A percentile compares a stretch with the other conserved stretches of the same genome.
Conservation (phyloP, 116 monocot genomes). For the Iris pallida region DNA sequence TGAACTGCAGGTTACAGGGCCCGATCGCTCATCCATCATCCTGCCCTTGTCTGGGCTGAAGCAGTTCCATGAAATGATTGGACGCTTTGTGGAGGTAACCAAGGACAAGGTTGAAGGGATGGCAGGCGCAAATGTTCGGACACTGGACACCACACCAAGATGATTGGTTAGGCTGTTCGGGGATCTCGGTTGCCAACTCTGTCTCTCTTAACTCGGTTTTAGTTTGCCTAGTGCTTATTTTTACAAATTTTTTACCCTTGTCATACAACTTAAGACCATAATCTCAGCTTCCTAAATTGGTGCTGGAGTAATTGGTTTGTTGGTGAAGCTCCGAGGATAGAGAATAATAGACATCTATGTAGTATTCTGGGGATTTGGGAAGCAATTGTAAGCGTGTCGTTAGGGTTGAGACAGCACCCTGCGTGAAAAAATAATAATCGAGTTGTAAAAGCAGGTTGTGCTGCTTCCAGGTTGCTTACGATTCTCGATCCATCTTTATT, state of each 20-base stretch:
- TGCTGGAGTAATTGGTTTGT: constrained; percentile 2
- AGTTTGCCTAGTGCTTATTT: background rate
- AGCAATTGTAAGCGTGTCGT: no score
- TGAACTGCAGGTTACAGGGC: constrained; percentile 67
- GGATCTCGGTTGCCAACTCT: background rate
- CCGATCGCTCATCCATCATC: constrained; percentile 94
- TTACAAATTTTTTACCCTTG: background rate
- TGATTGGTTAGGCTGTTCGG: constrained; percentile 17
- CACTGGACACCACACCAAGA: constrained; percentile 59
- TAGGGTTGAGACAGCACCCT: no score
- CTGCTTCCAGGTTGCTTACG: no score
- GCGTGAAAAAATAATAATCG: no score
- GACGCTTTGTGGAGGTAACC: constrained; percentile 88
- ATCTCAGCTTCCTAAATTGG: background rate
- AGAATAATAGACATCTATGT: background rate
- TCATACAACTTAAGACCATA: background rate
- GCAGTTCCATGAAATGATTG: constrained; percentile 83
- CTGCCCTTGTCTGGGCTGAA: constrained; percentile 74
- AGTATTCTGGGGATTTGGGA: no score
- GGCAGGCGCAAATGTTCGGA: constrained; percentile 46
- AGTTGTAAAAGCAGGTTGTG: no score
- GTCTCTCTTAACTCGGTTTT: background rate
- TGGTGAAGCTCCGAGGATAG: background rate
- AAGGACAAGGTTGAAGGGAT: constrained; percentile 73
- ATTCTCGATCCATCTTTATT: no score